phyloP scores from a whole-genome alignment of 805 yeast genomes.

The Ogataea nakhonphanomensis region DNA sequence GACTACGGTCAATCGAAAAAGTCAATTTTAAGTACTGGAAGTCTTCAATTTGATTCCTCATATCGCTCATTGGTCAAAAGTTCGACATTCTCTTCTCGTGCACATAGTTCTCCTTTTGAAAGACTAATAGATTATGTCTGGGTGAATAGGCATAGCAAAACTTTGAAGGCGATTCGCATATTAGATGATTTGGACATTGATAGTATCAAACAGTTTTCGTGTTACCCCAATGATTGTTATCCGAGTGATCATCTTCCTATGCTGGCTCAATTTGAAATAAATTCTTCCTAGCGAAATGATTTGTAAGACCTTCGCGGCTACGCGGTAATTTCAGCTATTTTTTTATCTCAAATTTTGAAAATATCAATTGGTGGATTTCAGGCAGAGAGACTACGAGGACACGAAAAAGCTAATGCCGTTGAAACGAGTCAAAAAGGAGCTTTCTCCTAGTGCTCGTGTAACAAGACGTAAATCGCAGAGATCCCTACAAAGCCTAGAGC shows the following conservation, averaged over 20 bases:
- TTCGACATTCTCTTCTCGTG: conserved; percentile 33
- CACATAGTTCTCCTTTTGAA: conserved; percentile 47
- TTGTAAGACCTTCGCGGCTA: background rate
- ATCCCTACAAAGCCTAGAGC: background rate
- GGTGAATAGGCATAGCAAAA: conserved; percentile 38
- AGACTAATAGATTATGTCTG: conserved; percentile 59
- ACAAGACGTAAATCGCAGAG: conserved; percentile 6
- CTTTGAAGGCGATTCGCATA: conserved; percentile 40
- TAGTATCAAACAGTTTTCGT: conserved; percentile 31
- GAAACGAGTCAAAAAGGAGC: background rate
- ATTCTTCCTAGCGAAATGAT: background rate
- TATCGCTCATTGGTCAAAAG: conserved; percentile 25
- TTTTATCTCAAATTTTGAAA: background rate
- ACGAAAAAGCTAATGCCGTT: background rate
- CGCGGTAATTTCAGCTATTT: background rate
- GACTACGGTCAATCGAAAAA: conserved; percentile 20
- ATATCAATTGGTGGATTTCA: too few species aligned
- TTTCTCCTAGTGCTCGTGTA: conserved; percentile 9
- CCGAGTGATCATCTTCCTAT: conserved; percentile 50
- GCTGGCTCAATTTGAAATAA: conserved; percentile 21
- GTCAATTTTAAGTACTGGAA: conserved; percentile 10
- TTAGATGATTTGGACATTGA: conserved; percentile 46
- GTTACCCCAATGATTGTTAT: conserved; percentile 55
- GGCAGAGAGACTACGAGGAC: too few species aligned
- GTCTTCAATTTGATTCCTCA: conserved; percentile 27